Evolutionary conservation across 345 rosid genomes (phyloP).

Genomic region (Melaleuca alternifolia): DNA sequence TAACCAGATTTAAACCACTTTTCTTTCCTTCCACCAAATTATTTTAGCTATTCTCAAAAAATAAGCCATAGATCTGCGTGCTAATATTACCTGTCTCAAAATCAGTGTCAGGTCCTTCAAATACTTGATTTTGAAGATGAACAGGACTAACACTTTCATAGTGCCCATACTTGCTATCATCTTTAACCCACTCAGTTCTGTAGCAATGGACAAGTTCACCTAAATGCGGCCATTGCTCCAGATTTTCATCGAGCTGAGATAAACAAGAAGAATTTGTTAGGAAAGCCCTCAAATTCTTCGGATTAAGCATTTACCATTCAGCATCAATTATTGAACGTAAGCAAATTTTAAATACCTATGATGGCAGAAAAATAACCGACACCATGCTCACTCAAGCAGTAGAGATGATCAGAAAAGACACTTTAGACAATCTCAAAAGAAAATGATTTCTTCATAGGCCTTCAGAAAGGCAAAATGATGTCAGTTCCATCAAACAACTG

Average conservation of each 20-base stretch:
- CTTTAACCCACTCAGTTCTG: constrained; percentile 85
- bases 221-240: constrained; percentile 97
- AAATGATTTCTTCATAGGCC: background rate
- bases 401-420: background rate
- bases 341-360: background rate
- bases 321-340: background rate
- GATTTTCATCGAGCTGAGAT: constrained; percentile 70
- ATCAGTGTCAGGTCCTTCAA: constrained; percentile 97
- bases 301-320: background rate
- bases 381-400: background rate
- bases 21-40: background rate
- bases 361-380: background rate
- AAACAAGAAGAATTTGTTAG: background rate
- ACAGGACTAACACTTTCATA: constrained; percentile 52
- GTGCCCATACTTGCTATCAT: constrained; percentile 88
- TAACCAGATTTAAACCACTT: background rate
- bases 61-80: background rate
- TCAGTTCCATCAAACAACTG: background rate
- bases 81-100: constrained; percentile 63
- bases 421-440: background rate
- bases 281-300: background rate
- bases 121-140: constrained; percentile 71
- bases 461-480: background rate
- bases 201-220: constrained; percentile 80
- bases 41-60: background rate